Percentiles rank a stretch among this genome's conserved stretches.
Evolutionary conservation across 805 yeast genomes (phyloP).

Genomic region (Kockiozyma suomiensis): DNA sequence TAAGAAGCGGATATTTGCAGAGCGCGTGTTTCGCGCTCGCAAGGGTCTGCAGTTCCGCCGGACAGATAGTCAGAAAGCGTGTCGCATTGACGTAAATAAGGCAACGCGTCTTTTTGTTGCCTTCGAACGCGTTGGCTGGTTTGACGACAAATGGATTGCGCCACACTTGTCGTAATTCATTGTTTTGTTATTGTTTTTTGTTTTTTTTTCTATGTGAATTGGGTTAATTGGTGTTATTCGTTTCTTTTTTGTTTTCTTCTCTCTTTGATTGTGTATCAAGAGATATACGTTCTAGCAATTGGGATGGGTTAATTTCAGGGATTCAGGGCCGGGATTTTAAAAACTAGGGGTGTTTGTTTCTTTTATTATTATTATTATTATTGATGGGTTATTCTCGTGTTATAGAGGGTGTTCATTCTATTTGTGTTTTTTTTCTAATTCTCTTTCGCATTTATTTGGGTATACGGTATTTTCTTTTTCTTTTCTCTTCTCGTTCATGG

Average conservation of each 20-base stretch:
- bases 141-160: constrained; percentile 55
- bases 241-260: neutral
- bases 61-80: constrained; percentile 97
- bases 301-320: neutral
- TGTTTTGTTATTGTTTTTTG: neutral
- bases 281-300: constrained; percentile 2
- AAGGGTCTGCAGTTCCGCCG: constrained; percentile 81
- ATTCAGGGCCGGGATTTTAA: neutral
- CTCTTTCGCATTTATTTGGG: neutral
- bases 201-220: neutral
- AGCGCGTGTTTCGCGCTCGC: constrained; percentile 73
- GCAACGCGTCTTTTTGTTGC: constrained; percentile 90
- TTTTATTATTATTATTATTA: neutral
- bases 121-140: constrained; percentile 90
- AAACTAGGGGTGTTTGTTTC: neutral
- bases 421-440: constrained; percentile 3
- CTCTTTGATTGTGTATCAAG: neutral
- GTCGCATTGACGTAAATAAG: constrained; percentile 94
- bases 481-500: neutral
- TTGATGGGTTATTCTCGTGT: neutral
- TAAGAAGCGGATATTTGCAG: constrained; percentile 82
- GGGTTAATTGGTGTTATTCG: neutral
- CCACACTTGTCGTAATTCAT: constrained; percentile 7
- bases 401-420: neutral
- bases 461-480: neutral